Evolutionary conservation across 2,329 filamentous ascomycete genomes (phyloP).

Genomic region (Penicillium griseofulvum): DNA sequence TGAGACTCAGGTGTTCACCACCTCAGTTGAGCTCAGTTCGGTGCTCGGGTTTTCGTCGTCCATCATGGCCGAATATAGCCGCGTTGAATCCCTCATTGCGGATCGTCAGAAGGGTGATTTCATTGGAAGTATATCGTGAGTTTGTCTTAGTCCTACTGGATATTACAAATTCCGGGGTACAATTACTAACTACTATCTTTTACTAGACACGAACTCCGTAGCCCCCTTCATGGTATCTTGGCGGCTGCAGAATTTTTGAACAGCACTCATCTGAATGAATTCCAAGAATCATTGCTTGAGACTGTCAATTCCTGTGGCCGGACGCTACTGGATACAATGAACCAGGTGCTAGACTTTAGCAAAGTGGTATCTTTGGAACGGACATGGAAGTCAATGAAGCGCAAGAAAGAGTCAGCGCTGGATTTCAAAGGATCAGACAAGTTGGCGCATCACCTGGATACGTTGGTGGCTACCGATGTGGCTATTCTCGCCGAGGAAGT

Average conservation of each 20-base stretch:
- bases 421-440: constrained; percentile 32
- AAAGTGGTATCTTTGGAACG: constrained; percentile 49
- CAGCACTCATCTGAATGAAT: constrained; percentile 39
- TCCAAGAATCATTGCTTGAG: constrained; percentile 40
- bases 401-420: constrained; percentile 24
- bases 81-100: constrained; percentile 43
- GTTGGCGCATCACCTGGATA: constrained; percentile 35
- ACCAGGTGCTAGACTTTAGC: constrained; percentile 50
- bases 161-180: too few species aligned
- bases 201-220: constrained; percentile 41
- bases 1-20: constrained; percentile 38
- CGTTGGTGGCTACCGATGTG: constrained; percentile 41
- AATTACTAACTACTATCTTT: neutral
- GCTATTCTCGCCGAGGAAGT: constrained; percentile 53
- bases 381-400: constrained; percentile 36
- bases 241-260: constrained; percentile 44
- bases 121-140: constrained; percentile 43
- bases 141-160: neutral
- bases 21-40: constrained; percentile 41
- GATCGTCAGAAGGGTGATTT: constrained; percentile 47
- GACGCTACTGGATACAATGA: constrained; percentile 45
- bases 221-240: constrained; percentile 44
- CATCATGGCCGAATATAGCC: constrained; percentile 45
- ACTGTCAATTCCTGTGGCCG: constrained; percentile 44
- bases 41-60: constrained; percentile 43